These are phyloP conservation scores for Thozetella sp. DNA, from an alignment of 495 filamentous ascomycete species.

Conservation along the genomic window DNA sequence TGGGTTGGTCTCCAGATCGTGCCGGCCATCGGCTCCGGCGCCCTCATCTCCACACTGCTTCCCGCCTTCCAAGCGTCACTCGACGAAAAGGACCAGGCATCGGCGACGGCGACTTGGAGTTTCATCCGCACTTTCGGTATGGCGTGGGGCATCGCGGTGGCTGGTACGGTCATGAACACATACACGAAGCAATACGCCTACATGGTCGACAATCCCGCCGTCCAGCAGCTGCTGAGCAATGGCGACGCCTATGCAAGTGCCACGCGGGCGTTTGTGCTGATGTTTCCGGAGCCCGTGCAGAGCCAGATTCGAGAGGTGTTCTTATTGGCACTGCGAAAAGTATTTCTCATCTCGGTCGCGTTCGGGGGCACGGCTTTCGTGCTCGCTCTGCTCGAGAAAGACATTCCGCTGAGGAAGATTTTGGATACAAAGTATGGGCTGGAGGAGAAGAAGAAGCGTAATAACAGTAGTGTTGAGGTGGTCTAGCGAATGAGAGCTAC, in stretches of 20 bases:
- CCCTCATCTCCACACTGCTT: conserved; percentile 25
- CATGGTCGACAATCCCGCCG: conserved; percentile 17
- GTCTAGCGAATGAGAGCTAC: background rate
- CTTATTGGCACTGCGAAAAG: conserved; percentile 14
- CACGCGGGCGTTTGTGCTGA: conserved; percentile 19
- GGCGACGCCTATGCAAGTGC: conserved; percentile 22
- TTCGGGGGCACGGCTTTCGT: conserved; percentile 20
- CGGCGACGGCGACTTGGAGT: conserved; percentile 37
- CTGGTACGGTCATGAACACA: conserved; percentile 47
- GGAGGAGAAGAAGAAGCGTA: conserved; percentile 12
- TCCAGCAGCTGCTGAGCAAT: conserved; percentile 10
- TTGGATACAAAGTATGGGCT: conserved; percentile 23
- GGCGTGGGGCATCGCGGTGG: conserved; percentile 48
- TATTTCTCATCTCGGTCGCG: conserved; percentile 22
- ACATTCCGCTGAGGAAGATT: conserved; percentile 19
- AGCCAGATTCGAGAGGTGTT: conserved; percentile 19
- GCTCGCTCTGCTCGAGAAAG: conserved; percentile 18
- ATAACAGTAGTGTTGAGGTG: background rate
- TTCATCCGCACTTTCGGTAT: conserved; percentile 45
- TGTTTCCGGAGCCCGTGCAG: conserved; percentile 16
- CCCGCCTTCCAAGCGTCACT: conserved; percentile 34
- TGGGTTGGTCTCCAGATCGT: conserved; percentile 4
- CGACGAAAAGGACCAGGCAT: conserved; percentile 33
- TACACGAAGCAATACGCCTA: conserved; percentile 17
- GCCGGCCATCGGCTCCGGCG: conserved; percentile 26